phyloP scores from a whole-genome alignment of 305 asterid species.

The Fraxinus baroniana region DNA sequence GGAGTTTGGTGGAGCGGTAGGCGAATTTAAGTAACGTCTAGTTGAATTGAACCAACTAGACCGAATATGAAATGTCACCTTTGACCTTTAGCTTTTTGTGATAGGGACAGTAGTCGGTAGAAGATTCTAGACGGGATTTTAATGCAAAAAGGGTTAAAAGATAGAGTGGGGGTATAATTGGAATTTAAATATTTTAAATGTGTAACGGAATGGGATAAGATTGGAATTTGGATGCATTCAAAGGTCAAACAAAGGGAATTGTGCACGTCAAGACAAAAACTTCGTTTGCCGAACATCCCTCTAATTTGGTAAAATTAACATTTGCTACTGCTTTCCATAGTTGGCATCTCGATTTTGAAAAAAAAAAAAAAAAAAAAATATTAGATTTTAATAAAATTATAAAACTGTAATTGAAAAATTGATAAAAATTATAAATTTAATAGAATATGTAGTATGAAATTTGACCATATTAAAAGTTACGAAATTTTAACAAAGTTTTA shows the following conservation, averaged over 20 bases:
- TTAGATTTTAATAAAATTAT: background rate
- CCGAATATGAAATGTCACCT: slow-evolving; percentile 3
- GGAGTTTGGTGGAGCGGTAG: background rate
- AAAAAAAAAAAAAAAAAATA: background rate
- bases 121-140: background rate
- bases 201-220: slow-evolving; percentile 1
- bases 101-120: background rate
- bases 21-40: slow-evolving; percentile 3
- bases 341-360: background rate
- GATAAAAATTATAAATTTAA: background rate
- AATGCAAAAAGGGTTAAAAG: background rate
- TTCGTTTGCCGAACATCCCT: background rate
- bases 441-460: background rate
- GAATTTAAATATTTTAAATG: background rate
- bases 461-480: background rate
- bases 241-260: slow-evolving; percentile 4
- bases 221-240: slow-evolving; percentile 4
- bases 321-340: background rate
- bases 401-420: background rate
- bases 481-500: background rate
- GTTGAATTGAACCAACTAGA: slow-evolving; percentile 8
- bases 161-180: background rate
- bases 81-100: slow-evolving; percentile 3
- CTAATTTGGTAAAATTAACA: background rate
- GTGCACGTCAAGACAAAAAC: background rate